Percentiles rank a stretch among this genome's conserved stretches.
Evolutionary conservation across 164 flowering plant species (phyloP).

Genomic region (Magnolia sinica): DNA sequence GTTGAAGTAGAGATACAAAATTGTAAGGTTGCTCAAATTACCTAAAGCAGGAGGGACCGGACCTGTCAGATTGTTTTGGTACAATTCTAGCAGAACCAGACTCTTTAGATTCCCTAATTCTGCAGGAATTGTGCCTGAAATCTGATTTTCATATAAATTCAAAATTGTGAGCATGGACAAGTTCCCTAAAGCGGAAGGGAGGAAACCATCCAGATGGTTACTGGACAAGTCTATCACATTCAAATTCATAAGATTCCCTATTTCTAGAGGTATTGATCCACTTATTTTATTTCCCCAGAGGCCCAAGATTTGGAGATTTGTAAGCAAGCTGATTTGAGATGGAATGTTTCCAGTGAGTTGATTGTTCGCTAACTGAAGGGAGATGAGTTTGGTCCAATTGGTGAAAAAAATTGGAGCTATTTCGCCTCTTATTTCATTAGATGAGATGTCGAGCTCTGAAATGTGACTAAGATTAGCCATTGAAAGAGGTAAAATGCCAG

Average conservation of each 20-base stretch:
- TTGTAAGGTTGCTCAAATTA: not conserved
- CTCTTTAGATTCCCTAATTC: not conserved
- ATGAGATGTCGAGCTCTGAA: not conserved
- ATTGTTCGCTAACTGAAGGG: not conserved
- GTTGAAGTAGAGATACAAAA: not conserved
- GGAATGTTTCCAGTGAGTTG: not conserved
- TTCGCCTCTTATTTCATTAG: not conserved
- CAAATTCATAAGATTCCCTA: not conserved
- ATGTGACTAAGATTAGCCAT: constrained; percentile 2
- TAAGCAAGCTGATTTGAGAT: not conserved
- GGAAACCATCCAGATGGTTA: not conserved
- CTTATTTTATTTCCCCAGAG: not conserved
- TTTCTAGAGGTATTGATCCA: constrained; percentile 1
- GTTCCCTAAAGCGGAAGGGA: not conserved
- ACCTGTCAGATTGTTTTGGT: not conserved
- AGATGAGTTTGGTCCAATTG: constrained; percentile 4
- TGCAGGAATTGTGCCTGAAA: not conserved
- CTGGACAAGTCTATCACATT: not conserved
- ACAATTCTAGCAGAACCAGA: not conserved
- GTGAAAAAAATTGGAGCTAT: not conserved
- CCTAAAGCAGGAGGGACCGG: not conserved
- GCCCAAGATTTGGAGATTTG: not conserved
- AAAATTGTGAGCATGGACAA: not conserved
- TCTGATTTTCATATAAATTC: not conserved
- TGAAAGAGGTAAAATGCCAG: not conserved